These are phyloP conservation scores for Cryptococcus sp. DNA, from an alignment of 1,284 basidiomycete genomes.

Conservation along the genomic window DNA sequence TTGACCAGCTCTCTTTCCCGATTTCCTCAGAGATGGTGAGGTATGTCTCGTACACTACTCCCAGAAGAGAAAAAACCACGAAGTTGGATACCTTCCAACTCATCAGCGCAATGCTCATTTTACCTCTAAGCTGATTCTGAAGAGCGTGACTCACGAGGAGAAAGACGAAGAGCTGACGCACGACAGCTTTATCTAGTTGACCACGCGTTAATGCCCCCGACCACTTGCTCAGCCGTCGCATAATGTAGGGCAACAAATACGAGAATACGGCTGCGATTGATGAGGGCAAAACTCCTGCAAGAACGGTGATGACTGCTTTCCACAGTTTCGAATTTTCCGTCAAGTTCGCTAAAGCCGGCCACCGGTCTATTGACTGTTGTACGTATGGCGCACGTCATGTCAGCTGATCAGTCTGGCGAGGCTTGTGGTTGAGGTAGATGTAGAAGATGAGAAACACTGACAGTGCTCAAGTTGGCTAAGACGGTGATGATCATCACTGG, in stretches of 20 bases:
- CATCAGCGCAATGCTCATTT: not conserved
- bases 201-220: constrained; percentile 37
- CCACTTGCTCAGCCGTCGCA: constrained; percentile 32
- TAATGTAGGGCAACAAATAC: constrained; percentile 36
- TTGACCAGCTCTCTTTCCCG: constrained; percentile 20
- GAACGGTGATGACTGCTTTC: constrained; percentile 29
- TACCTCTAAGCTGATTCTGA: no score
- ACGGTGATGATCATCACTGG: constrained; percentile 36
- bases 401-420: not conserved
- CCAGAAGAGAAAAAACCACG: constrained; percentile 38
- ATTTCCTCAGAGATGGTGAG: constrained; percentile 28
- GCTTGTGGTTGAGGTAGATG: not conserved
- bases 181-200: constrained; percentile 39
- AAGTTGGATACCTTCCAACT: constrained; percentile 35
- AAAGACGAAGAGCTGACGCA: constrained; percentile 37
- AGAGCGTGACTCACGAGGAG: constrained; percentile 21
- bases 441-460: constrained; percentile 14
- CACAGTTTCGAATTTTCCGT: constrained; percentile 22
- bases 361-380: constrained; percentile 16
- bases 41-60: constrained; percentile 36
- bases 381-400: not conserved
- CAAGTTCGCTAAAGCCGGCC: constrained; percentile 18
- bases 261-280: constrained; percentile 32
- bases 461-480: constrained; percentile 33
- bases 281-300: constrained; percentile 33